These are phyloP conservation scores for Gremmenia infestans DNA, from an alignment of 2,329 filamentous ascomycete genomes.

Conservation along the genomic window DNA sequence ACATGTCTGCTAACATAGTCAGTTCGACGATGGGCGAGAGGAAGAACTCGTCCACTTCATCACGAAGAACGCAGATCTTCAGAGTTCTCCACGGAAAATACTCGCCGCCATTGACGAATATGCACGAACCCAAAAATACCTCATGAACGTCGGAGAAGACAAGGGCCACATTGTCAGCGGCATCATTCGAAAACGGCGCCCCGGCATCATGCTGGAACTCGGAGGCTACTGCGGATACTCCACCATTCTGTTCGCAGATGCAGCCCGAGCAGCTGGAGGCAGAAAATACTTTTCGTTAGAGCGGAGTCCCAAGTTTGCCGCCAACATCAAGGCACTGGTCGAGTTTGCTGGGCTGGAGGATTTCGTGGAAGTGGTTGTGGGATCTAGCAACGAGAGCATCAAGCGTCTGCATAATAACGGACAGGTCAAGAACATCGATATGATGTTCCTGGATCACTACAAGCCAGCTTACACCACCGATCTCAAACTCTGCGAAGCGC, in stretches of 20 bases:
- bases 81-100: constrained; percentile 60
- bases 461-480: constrained; percentile 72
- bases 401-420: constrained; percentile 50
- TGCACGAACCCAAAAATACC: constrained; percentile 58
- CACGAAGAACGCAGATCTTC: constrained; percentile 50
- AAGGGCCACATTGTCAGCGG: constrained; percentile 69
- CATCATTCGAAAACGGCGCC: constrained; percentile 62
- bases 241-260: constrained; percentile 67
- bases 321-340: constrained; percentile 63
- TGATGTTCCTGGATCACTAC: constrained; percentile 69
- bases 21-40: constrained; percentile 68
- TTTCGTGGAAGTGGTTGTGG: constrained; percentile 65
- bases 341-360: constrained; percentile 69
- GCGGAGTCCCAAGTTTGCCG: constrained; percentile 67
- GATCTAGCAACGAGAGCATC: constrained; percentile 62
- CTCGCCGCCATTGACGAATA: constrained; percentile 68
- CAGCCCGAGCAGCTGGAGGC: constrained; percentile 58
- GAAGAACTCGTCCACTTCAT: constrained; percentile 68
- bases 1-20: not conserved
- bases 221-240: constrained; percentile 82
- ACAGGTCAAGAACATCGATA: constrained; percentile 19
- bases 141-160: constrained; percentile 75
- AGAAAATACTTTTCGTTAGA: constrained; percentile 67
- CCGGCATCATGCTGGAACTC: constrained; percentile 68
- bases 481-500: constrained; percentile 69